Evolutionary conservation across 768 basidiomycete species (phyloP).

Genomic region (Trametes sanguinea): DNA sequence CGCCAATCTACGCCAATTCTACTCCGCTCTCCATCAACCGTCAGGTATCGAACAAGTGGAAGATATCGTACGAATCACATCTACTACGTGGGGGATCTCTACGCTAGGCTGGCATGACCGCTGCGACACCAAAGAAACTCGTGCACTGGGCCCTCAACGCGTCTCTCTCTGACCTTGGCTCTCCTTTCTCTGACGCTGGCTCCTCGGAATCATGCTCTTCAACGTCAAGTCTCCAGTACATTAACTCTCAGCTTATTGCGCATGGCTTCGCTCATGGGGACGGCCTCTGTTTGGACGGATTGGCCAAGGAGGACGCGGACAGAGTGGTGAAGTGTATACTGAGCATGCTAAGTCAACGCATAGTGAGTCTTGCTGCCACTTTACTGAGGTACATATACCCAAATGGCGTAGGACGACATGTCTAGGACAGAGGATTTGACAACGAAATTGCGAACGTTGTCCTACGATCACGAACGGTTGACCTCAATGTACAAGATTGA

Average conservation of each 20-base stretch:
- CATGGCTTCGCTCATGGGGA: conserved; percentile 72
- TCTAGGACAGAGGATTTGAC: conserved; percentile 72
- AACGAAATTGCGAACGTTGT: conserved; percentile 72
- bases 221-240: conserved; percentile 68
- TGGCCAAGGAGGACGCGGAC: conserved; percentile 56
- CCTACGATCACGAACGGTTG: conserved; percentile 81
- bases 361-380: conserved; percentile 48
- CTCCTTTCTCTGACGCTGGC: conserved; percentile 34
- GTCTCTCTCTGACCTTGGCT: conserved; percentile 38
- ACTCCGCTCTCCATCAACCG: background rate
- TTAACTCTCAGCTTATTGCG: conserved; percentile 80
- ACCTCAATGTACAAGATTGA: conserved; percentile 60
- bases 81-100: background rate
- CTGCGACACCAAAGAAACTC: conserved; percentile 44
- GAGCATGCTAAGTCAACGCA: conserved; percentile 70
- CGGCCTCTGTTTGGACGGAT: conserved; percentile 69
- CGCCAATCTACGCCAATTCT: background rate
- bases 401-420: conserved; percentile 63
- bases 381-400: background rate
- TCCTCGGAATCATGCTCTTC: conserved; percentile 51
- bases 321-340: conserved; percentile 73
- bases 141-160: conserved; percentile 55
- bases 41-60: too few species aligned
- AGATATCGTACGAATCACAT: too few species aligned
- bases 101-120: background rate